Evolutionary conservation across 2,329 filamentous ascomycete genomes (phyloP).

Genomic region (Pyrenophora tritici-repentis): DNA sequence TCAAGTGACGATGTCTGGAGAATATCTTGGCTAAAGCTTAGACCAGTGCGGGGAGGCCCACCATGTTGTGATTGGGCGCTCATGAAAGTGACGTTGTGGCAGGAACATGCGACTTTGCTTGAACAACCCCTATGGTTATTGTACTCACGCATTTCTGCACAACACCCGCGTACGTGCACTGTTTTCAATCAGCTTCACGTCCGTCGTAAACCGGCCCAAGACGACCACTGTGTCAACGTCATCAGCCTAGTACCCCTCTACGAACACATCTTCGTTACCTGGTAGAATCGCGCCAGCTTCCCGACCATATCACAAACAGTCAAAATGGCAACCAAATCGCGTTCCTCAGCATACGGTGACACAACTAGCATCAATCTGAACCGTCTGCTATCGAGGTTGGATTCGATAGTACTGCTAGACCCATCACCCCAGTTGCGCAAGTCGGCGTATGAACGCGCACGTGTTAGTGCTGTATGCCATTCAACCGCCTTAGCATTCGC

Average conservation of each 20-base stretch:
- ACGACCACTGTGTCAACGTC: no score
- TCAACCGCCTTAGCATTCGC: no score
- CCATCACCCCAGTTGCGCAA: constrained; percentile 62
- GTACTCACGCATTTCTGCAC: no score
- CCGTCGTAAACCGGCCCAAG: no score
- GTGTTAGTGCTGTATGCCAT: constrained; percentile 56
- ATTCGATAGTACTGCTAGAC: constrained; percentile 67
- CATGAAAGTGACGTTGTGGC: constrained; percentile 18
- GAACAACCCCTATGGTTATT: constrained; percentile 2
- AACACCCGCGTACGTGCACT: neutral
- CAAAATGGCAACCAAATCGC: constrained; percentile 28
- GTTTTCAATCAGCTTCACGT: no score
- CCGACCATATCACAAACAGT: neutral
- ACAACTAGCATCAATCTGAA: constrained; percentile 58
- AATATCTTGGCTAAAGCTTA: constrained; percentile 8
- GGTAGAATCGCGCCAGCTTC: neutral
- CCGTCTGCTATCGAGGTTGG: constrained; percentile 68
- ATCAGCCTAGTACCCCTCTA: neutral
- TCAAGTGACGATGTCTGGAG: neutral
- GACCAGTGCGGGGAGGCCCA: constrained; percentile 17
- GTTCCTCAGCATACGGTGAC: constrained; percentile 33
- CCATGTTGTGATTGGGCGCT: constrained; percentile 12
- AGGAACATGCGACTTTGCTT: neutral
- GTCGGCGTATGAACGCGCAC: constrained; percentile 70
- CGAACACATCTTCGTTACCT: neutral